Evolutionary conservation across 768 basidiomycete genomes (phyloP).

Genomic region (Pleurotus platypus): DNA sequence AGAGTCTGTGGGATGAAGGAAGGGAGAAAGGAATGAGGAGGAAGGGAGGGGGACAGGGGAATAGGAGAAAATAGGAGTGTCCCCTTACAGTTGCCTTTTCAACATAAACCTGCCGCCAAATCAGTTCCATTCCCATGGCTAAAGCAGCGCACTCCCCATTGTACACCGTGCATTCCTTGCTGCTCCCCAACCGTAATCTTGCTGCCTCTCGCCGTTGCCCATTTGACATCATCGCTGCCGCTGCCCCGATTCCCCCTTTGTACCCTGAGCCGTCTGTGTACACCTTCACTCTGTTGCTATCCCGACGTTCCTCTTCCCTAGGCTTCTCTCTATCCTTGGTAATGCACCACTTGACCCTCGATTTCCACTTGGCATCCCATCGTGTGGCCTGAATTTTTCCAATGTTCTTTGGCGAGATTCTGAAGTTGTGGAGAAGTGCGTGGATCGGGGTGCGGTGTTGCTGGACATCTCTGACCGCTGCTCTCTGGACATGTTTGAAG

Average conservation of each 20-base stretch:
- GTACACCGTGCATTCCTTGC: slow-evolving; percentile 12
- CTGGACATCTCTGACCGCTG: slow-evolving; percentile 6
- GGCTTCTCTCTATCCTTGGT: background rate
- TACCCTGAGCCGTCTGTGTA: slow-evolving; percentile 9
- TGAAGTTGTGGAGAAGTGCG: slow-evolving; percentile 5
- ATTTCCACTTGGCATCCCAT: background rate
- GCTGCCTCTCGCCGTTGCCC: slow-evolving; percentile 7
- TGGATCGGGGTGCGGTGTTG: slow-evolving; percentile 12
- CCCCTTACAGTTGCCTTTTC: background rate
- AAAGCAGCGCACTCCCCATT: slow-evolving; percentile 27
- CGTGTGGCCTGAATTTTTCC: slow-evolving; percentile 8
- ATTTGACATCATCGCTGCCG: slow-evolving; percentile 8
- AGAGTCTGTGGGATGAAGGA: too few species aligned
- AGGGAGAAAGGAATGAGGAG: too few species aligned
- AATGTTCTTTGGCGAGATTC: slow-evolving; percentile 7
- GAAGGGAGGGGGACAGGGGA: too few species aligned
- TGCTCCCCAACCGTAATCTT: slow-evolving; percentile 17
- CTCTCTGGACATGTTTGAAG: background rate
- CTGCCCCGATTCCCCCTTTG: slow-evolving; percentile 4
- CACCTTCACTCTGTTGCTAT: slow-evolving; percentile 4
- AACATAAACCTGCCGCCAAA: slow-evolving; percentile 10
- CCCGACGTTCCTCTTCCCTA: background rate
- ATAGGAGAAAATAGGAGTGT: too few species aligned
- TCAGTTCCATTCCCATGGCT: slow-evolving; percentile 20
- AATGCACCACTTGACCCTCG: background rate